Base-by-base conservation (phyloP, 2,329 filamentous ascomycete species). In the Claviceps fusiformis region DNA sequence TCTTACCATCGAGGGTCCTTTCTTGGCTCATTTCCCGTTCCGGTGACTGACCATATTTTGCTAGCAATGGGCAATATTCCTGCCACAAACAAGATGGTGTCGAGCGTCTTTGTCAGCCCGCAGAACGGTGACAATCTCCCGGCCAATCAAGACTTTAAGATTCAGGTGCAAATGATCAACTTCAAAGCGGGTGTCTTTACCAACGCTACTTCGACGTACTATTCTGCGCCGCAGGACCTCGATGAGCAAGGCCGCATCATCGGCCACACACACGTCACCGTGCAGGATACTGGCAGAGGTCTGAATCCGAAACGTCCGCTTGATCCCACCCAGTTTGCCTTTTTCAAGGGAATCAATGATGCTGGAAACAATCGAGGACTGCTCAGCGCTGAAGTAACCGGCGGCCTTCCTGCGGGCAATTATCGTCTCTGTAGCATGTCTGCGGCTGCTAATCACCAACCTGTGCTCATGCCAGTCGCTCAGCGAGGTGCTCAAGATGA, bases 301-400 rank as follows among this genome's bases (percentile, higher is more conserved):
- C 62, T 78, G 61, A 79, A 75, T 64, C 79, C 80, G 10, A 70
- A 62, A 9, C 61, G 66, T n/a, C 74, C 80, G 33, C 73, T 80
- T 6, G 75, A 82, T 58, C 73, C 81, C 37, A 67, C 64, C 27
- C 67, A 73, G 63, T 83, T 80, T 60, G 78, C 70, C 63, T 83
- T 83, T 67, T 84, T 85, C 77, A 83, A 84, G 73, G 81, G 81
- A 58, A 81, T 84, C 70, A 82, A 84, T 67, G 80, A 82, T 57
- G 73, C 69, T 17, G 80, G 80, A 39, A 75, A 85, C 61, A 76
- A 75, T 37, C 62, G 78, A 2, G 81, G 81, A 52, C 69, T 73
- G 5, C 70, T 85, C 11, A 67, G 71, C 13, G 77, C 81, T 44
- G 68, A 65, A 2, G 81, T 85, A 29, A 68, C 71, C 1, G 78